Percentiles rank a stretch among this genome's conserved stretches.
phyloP scores from a whole-genome alignment of 495 filamentous ascomycete species.

The Apodospora peruviana region DNA sequence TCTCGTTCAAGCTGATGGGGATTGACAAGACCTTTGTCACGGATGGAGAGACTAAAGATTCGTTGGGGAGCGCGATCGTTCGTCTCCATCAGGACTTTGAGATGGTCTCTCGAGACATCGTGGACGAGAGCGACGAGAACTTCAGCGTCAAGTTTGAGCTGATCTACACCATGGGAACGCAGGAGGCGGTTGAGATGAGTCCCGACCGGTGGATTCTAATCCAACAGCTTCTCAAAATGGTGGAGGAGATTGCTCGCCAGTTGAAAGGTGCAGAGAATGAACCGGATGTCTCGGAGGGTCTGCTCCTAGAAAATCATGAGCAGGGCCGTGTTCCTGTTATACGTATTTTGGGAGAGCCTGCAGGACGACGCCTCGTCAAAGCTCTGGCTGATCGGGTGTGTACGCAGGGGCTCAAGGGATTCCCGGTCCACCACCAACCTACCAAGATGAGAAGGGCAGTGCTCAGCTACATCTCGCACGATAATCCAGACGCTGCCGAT shows the following conservation, averaged over 20 bases:
- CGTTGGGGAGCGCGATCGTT: conserved; percentile 31
- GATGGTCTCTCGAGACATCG: conserved; percentile 42
- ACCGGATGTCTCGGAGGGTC: conserved; percentile 24
- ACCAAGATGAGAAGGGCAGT: conserved; percentile 29
- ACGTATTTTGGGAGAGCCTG: conserved; percentile 35
- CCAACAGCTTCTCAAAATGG: conserved; percentile 47
- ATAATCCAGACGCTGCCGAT: conserved; percentile 19
- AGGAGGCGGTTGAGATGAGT: conserved; percentile 48
- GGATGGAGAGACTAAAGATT: not conserved
- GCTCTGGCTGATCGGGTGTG: conserved; percentile 32
- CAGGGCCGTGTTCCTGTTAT: conserved; percentile 35
- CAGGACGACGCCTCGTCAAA: conserved; percentile 24
- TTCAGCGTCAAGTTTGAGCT: conserved; percentile 56
- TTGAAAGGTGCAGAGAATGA: conserved; percentile 12
- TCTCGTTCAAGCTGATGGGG: conserved; percentile 64
- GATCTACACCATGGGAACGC: conserved; percentile 63
- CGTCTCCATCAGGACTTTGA: conserved; percentile 38
- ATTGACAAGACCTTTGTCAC: conserved; percentile 40
- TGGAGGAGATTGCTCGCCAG: conserved; percentile 24
- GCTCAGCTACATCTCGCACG: conserved; percentile 37
- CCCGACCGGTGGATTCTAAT: conserved; percentile 56
- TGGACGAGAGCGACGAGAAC: conserved; percentile 66
- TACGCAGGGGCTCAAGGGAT: conserved; percentile 29
- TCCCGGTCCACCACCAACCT: conserved; percentile 37
- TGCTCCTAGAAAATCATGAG: conserved; percentile 8